Percentiles rank a stretch among this genome's conserved stretches.
Evolutionary conservation across 75 land plant species (phyloP).

Genomic region (Pinus tabuliformis): DNA sequence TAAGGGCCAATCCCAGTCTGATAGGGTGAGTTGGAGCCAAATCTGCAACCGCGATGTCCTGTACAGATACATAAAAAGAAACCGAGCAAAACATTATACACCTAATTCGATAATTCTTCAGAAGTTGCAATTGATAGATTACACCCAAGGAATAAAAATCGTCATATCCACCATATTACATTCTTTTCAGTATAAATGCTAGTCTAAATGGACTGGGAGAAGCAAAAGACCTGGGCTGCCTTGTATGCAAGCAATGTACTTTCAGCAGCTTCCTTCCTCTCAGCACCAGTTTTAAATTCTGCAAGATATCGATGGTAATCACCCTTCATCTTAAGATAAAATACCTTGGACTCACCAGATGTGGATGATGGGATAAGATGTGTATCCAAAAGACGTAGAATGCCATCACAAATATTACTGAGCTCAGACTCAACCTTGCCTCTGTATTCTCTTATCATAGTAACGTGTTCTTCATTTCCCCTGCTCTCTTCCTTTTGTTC

Average conservation of each 20-base stretch:
- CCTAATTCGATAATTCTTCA: neutral
- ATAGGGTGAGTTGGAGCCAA: conserved; percentile 61
- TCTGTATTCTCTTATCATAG: conserved; percentile 59
- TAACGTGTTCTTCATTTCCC: conserved; percentile 63
- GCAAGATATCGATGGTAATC: conserved; percentile 74
- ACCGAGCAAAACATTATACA: neutral
- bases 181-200: neutral
- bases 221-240: conserved; percentile 55
- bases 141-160: neutral
- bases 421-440: conserved; percentile 70
- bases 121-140: neutral
- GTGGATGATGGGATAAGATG: conserved; percentile 60
- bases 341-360: conserved; percentile 76
- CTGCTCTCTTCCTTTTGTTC: conserved; percentile 87
- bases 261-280: conserved; percentile 80
- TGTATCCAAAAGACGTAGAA: conserved; percentile 51
- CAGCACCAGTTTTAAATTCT: conserved; percentile 69
- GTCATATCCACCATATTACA: neutral
- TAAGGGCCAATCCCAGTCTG: conserved; percentile 52
- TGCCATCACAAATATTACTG: conserved; percentile 72
- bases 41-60: conserved; percentile 49
- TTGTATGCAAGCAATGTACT: conserved; percentile 71
- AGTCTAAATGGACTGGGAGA: neutral
- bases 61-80: neutral
- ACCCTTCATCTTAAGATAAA: conserved; percentile 87